Conservation (phyloP, 1,284 basidiomycete genomes). For the Malassezia japonica region DNA sequence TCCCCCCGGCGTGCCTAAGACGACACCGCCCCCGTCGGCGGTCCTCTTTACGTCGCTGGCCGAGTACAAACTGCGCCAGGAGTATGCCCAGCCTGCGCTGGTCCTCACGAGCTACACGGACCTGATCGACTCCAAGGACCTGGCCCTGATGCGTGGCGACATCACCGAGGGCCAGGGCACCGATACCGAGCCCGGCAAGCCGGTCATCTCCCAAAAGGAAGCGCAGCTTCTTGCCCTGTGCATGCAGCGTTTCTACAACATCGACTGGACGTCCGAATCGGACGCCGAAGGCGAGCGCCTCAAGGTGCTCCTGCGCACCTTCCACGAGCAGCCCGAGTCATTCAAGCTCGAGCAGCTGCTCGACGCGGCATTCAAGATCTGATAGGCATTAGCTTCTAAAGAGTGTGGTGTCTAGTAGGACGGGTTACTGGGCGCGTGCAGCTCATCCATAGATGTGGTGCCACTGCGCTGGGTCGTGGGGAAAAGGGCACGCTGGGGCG, state of each 20-base stretch:
- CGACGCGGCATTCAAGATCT: slow-evolving; percentile 20
- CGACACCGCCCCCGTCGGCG: slow-evolving; percentile 45
- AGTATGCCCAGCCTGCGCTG: slow-evolving; percentile 82
- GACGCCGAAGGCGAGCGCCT: slow-evolving; percentile 20
- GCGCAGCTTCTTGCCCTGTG: slow-evolving; percentile 38
- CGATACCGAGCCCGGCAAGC: slow-evolving; percentile 54
- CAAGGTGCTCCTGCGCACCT: slow-evolving; percentile 27
- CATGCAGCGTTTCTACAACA: slow-evolving; percentile 43
- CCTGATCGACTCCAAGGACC: slow-evolving; percentile 64
- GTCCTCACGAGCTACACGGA: slow-evolving; percentile 89
- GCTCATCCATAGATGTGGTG: no score
- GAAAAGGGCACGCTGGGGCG: no score
- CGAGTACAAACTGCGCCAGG: slow-evolving; percentile 79
- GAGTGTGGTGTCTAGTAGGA: no score
- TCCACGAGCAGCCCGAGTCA: slow-evolving; percentile 28
- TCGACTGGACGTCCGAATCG: slow-evolving; percentile 4
- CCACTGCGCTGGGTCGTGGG: no score
- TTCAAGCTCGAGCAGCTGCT: slow-evolving; percentile 37
- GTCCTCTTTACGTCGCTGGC: slow-evolving; percentile 85
- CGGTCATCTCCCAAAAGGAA: slow-evolving; percentile 29
- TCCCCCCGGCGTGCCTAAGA: neutral
- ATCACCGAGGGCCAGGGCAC: slow-evolving; percentile 57
- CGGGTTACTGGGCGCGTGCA: no score
- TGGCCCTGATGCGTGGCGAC: slow-evolving; percentile 83
- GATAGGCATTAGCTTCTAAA: neutral